Conservation (phyloP, 164 flowering plant species). For the Nelumbo lutea region DNA sequence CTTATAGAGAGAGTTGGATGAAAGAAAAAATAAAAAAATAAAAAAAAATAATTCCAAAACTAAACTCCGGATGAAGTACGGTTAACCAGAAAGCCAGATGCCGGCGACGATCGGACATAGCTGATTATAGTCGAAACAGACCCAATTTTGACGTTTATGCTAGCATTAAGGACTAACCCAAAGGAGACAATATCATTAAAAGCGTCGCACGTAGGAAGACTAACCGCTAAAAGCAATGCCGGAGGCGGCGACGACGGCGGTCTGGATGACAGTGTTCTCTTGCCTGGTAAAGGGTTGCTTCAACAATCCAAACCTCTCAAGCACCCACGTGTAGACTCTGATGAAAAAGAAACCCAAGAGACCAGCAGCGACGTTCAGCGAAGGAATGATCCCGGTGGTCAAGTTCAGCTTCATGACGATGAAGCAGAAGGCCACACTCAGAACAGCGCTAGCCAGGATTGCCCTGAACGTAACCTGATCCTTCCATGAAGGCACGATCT, state of each 20-base stretch:
- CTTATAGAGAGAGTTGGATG: no score
- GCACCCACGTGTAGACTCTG: conserved; percentile 10
- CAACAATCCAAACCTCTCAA: conserved; percentile 10
- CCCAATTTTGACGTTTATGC: no score
- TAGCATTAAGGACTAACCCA: no score
- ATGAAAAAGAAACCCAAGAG: conserved; percentile 21
- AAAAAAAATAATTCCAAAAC: no score
- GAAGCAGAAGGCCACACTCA: conserved; percentile 13
- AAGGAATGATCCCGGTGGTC: conserved; percentile 23
- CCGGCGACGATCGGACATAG: no score
- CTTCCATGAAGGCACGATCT: no score
- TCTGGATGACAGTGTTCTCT: conserved; percentile 26
- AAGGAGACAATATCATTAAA: no score
- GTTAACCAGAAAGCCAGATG: no score
- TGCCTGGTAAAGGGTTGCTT: conserved; percentile 24
- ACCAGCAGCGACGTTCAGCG: conserved; percentile 19
- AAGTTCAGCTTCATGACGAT: conserved; percentile 24
- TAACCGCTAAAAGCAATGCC: conserved; percentile 25
- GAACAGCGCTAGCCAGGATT: conserved; percentile 11
- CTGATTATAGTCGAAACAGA: no score
- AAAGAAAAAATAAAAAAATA: no score
- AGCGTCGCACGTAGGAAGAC: not conserved
- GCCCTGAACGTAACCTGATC: no score
- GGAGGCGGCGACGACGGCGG: conserved; percentile 21
- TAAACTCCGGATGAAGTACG: no score